Evolutionary conservation across 2,329 filamentous ascomycete genomes (phyloP).

Genomic region (Epichloe coenophiala): DNA sequence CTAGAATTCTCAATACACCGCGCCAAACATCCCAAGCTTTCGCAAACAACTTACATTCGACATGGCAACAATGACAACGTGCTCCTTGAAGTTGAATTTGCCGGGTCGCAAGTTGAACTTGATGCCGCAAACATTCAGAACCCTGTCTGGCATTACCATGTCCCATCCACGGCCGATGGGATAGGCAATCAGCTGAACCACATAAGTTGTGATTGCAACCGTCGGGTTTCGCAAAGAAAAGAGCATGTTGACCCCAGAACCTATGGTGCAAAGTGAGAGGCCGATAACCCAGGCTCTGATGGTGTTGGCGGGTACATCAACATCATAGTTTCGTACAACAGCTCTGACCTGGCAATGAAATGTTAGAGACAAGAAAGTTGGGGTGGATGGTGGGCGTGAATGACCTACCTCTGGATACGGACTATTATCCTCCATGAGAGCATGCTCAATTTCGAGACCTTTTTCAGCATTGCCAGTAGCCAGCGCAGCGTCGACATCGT

Average conservation of each 20-base stretch:
- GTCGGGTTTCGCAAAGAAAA: constrained; percentile 47
- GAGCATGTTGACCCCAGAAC: constrained; percentile 48
- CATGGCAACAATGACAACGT: constrained; percentile 50
- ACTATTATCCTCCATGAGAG: constrained; percentile 49
- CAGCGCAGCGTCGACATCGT: constrained; percentile 46
- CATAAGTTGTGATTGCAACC: constrained; percentile 46
- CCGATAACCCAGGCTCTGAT: constrained; percentile 52
- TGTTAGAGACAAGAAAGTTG: background rate
- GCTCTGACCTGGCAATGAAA: constrained; percentile 38
- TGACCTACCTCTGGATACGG: constrained; percentile 48
- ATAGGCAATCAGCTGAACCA: constrained; percentile 49
- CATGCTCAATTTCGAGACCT: constrained; percentile 42
- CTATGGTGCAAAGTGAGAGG: constrained; percentile 45
- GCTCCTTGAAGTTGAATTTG: constrained; percentile 49
- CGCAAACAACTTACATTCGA: constrained; percentile 36
- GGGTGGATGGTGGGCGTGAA: no score
- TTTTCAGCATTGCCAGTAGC: constrained; percentile 40
- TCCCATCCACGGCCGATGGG: constrained; percentile 44
- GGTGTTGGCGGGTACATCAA: constrained; percentile 51
- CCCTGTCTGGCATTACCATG: constrained; percentile 37
- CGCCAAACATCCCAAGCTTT: background rate
- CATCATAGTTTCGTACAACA: constrained; percentile 50
- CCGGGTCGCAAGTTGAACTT: constrained; percentile 44
- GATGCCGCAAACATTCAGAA: constrained; percentile 36
- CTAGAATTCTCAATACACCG: background rate